phyloP scores from a whole-genome alignment of 129 eudicot genomes.

The Centella asiatica region DNA sequence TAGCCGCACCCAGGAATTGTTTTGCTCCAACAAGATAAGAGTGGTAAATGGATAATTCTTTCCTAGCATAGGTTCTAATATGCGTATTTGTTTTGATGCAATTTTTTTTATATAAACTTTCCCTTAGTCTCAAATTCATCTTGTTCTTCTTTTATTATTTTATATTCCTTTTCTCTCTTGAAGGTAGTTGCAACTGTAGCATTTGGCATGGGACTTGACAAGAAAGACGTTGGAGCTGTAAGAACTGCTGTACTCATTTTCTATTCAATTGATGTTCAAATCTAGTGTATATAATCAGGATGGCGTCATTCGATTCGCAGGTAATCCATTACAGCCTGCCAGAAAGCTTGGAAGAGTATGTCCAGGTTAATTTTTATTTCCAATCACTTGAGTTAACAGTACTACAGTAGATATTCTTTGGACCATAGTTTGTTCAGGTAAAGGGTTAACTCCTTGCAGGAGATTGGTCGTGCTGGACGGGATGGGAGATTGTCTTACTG shows the following conservation, averaged over 20 bases:
- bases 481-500: conserved; percentile 93
- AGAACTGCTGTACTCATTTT: conserved; percentile 20
- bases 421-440: neutral
- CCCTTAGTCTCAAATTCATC: neutral
- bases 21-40: conserved; percentile 78
- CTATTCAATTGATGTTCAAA: neutral
- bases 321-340: conserved; percentile 92
- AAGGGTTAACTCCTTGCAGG: conserved; percentile 32
- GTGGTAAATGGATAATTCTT: conserved; percentile 46
- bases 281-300: neutral
- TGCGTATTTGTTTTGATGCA: neutral
- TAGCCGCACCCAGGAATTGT: conserved; percentile 74
- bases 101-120: neutral
- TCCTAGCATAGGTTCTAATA: neutral
- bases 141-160: conserved; percentile 13
- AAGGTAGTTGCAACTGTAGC: conserved; percentile 99
- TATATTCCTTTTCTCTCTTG: conserved; percentile 10
- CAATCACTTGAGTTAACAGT: conserved; percentile 2
- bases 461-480: conserved; percentile 97
- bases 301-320: conserved; percentile 16
- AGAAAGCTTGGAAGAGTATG: conserved; percentile 94
- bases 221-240: conserved; percentile 96
- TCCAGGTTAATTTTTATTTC: conserved; percentile 52
- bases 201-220: conserved; percentile 98
- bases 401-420: neutral